Percentiles rank a stretch among this genome's conserved stretches.
Evolutionary conservation across 371 early-diverging fungal genomes (phyloP).

Genomic region (Choanephora cucurbitarum): DNA sequence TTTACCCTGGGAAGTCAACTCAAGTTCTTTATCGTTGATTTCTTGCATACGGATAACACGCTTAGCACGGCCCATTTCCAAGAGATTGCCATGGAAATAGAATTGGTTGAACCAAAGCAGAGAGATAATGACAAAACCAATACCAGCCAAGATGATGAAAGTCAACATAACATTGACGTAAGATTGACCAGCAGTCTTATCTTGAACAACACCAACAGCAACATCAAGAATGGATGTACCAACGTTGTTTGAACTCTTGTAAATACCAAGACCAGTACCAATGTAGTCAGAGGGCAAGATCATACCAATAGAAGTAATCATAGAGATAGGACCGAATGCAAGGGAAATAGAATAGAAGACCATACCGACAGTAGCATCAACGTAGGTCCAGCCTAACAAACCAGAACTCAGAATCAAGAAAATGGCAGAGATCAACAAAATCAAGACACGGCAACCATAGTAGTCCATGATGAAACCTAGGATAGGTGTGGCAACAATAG

Average conservation of each 20-base stretch:
- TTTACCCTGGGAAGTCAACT: conserved; percentile 22
- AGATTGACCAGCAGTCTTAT: conserved; percentile 36
- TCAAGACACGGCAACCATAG: conserved; percentile 42
- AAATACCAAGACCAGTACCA: conserved; percentile 69
- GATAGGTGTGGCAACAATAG: conserved; percentile 66
- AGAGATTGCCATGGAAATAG: conserved; percentile 18
- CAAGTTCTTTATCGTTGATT: conserved; percentile 27
- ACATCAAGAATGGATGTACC: conserved; percentile 69
- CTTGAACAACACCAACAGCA: conserved; percentile 64
- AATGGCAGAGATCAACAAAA: conserved; percentile 28
- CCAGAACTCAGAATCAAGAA: conserved; percentile 29
- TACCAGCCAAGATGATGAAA: conserved; percentile 36
- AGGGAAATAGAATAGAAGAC: conserved; percentile 62
- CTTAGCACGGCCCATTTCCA: conserved; percentile 27
- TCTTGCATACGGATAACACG: conserved; percentile 32
- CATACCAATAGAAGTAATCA: conserved; percentile 68
- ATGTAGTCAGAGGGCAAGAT: conserved; percentile 57
- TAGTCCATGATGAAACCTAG: conserved; percentile 63
- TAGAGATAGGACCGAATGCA: conserved; percentile 67
- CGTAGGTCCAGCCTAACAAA: conserved; percentile 37
- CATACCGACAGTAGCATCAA: conserved; percentile 60
- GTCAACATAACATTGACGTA: conserved; percentile 57
- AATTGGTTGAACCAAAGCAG: conserved; percentile 23
- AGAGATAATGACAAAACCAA: conserved; percentile 32
- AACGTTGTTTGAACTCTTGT: conserved; percentile 68